Evolutionary conservation across 441 rosid species (phyloP), one percentile per base, ranked within the genome.

Genomic region (Populus hybrid): DNA sequence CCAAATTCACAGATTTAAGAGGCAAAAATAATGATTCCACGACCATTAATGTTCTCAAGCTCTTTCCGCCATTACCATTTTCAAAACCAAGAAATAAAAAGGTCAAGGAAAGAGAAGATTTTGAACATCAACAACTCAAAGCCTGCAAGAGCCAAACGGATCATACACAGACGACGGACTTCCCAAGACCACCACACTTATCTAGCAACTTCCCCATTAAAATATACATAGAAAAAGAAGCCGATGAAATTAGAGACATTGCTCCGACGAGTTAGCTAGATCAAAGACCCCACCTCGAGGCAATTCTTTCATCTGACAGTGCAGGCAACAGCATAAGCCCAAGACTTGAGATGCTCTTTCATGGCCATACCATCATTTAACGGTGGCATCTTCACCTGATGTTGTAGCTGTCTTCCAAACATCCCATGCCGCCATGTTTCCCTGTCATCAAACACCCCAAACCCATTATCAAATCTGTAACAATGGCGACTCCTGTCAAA

Each of bases 281-380:
- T 14, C 57, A 50, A 50, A 50, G 20, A 50, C 57, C 68, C 57
- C 57, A 50, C 20, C 57, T 14, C 16, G 57, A 50, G 0, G 57
- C 57, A 50, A 14, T 16, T 50, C 57, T 50, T 50, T 77, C 74
- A 88, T 74, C 80, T 85, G 81, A 87, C 86, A 21, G 86, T 85
- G 26, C 84, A 79, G 30, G 92, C 91, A 2, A 89, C 95, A 9
- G 89, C 91, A 50, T 83, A 70, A 73, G 92, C 91, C 95, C 92
- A 89, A n/a, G 86, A 86, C 79, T 83, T 89, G 80, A 90, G 90
- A 61, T 85, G 89, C 77, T 87, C 81, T 74, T 87, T 89, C 91
- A 90, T 89, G 83, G 90, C 90, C 78, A 84, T 40, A 12, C 86
- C 87, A 66, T 90, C 89, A 72, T 84, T 72, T 46, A 87, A 67